Percentiles rank a stretch among this genome's conserved stretches.
Conservation (phyloP, 2,329 filamentous ascomycete species). For the Trichoderma koningii region DNA sequence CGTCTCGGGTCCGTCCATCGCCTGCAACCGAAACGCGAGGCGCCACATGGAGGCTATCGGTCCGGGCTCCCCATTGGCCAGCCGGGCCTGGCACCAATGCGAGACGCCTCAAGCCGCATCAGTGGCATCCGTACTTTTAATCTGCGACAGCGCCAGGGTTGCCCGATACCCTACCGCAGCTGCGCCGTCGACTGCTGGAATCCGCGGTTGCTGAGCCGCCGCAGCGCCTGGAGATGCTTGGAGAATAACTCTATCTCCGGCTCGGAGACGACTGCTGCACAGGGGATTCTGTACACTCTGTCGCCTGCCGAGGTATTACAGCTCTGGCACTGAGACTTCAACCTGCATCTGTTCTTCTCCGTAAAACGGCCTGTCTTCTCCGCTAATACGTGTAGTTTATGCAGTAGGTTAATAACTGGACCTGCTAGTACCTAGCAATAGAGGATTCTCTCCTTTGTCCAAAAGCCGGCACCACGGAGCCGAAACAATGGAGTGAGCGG, state of each 20-base stretch:
- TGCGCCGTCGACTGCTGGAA: background rate
- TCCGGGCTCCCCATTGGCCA: constrained; percentile 21
- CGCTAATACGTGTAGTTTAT: background rate
- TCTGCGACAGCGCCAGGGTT: constrained; percentile 23
- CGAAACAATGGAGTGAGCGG: constrained; percentile 14
- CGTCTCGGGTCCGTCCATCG: constrained; percentile 16
- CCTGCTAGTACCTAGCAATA: background rate
- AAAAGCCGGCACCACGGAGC: background rate
- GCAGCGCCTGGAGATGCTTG: constrained; percentile 10
- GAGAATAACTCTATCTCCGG: constrained; percentile 13
- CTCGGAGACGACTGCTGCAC: background rate
- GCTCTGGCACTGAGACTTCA: background rate
- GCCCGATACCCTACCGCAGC: background rate
- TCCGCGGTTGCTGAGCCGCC: background rate
- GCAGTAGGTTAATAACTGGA: background rate
- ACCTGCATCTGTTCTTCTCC: background rate
- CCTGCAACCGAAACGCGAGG: constrained; percentile 27
- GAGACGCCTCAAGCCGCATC: constrained; percentile 28
- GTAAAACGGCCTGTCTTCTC: background rate
- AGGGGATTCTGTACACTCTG: background rate
- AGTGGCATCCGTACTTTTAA: constrained; percentile 25
- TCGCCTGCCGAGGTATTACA: too few species aligned
- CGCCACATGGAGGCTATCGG: constrained; percentile 19
- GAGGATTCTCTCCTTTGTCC: background rate
- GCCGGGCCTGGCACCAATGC: constrained; percentile 10